Percentiles rank a stretch among this genome's conserved stretches.
Evolutionary conservation across 495 filamentous ascomycete species (phyloP).

Genomic region (Tetracladium marchalianum): DNA sequence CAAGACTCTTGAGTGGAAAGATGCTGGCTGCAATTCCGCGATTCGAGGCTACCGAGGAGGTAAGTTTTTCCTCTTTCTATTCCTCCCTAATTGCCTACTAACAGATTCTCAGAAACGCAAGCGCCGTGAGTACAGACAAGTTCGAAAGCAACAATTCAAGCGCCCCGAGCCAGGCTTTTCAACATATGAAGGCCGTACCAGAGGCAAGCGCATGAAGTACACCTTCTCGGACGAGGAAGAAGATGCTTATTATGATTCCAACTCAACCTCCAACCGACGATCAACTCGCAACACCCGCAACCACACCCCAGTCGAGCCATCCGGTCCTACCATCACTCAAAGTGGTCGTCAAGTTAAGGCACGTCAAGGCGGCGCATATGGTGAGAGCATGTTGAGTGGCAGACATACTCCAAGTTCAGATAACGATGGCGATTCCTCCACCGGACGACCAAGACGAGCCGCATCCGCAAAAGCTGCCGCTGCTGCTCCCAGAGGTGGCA

Average conservation of each 20-base stretch:
- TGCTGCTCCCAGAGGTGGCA: conserved; percentile 23
- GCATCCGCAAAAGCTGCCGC: conserved; percentile 11
- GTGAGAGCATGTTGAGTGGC: conserved; percentile 54
- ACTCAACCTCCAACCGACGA: conserved; percentile 55
- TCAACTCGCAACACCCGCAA: conserved; percentile 67
- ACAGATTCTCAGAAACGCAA: conserved; percentile 60
- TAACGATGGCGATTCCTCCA: conserved; percentile 8
- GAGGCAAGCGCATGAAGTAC: conserved; percentile 91
- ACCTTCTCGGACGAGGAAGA: conserved; percentile 90
- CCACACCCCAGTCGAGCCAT: conserved; percentile 55
- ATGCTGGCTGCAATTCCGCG: conserved; percentile 77
- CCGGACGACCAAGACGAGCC: conserved; percentile 15
- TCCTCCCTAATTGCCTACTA: conserved; percentile 23
- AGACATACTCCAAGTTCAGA: conserved; percentile 27
- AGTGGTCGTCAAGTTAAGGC: conserved; percentile 80
- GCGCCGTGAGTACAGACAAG: conserved; percentile 81
- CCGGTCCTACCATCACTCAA: conserved; percentile 73
- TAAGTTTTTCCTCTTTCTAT: conserved; percentile 26
- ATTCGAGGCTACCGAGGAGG: conserved; percentile 93
- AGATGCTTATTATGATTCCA: conserved; percentile 35
- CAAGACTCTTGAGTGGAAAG: conserved; percentile 62
- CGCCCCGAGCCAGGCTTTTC: conserved; percentile 86
- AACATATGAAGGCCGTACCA: conserved; percentile 89
- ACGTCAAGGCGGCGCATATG: conserved; percentile 67
- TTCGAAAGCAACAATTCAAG: conserved; percentile 76